Evolutionary conservation across 1,139 yeast species (phyloP).

Genomic region (Nakaseomyces sp.): DNA sequence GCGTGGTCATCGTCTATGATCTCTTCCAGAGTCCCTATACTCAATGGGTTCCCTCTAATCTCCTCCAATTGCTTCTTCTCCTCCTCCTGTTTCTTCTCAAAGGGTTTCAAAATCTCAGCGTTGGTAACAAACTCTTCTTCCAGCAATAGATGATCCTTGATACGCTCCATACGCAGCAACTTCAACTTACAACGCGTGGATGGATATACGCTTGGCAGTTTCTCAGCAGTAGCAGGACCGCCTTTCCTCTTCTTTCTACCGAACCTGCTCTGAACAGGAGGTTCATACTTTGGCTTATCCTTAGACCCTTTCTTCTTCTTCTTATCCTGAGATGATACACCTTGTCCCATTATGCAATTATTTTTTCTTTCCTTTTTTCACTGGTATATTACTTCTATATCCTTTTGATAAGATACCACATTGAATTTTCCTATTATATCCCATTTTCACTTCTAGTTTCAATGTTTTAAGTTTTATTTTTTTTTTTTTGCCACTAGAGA

Average conservation of each 20-base stretch:
- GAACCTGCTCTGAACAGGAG: constrained; percentile 91
- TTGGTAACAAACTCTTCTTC: constrained; percentile 96
- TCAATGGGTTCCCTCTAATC: constrained; percentile 92
- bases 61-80: constrained; percentile 94
- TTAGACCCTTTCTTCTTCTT: constrained; percentile 67
- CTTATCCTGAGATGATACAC: constrained; percentile 68
- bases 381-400: constrained; percentile 5
- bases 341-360: constrained; percentile 52
- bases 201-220: constrained; percentile 83
- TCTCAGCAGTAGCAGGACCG: constrained; percentile 85
- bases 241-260: constrained; percentile 70
- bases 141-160: constrained; percentile 86
- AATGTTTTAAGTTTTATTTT: too few relatives aligned
- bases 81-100: constrained; percentile 93
- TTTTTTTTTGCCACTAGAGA: neutral
- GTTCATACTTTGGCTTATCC: constrained; percentile 91
- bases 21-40: constrained; percentile 94
- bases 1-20: constrained; percentile 98
- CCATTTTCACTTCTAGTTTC: too few relatives aligned
- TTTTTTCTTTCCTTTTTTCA: neutral
- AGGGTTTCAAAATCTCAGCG: constrained; percentile 90
- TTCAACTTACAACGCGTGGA: constrained; percentile 89
- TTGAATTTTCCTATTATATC: too few relatives aligned
- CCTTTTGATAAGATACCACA: too few relatives aligned
- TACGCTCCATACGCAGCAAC: constrained; percentile 85